Evolutionary conservation across 2,329 filamentous ascomycete species (phyloP), one percentile per base, ranked within the genome.

Genomic region (Botryotinia convoluta): DNA sequence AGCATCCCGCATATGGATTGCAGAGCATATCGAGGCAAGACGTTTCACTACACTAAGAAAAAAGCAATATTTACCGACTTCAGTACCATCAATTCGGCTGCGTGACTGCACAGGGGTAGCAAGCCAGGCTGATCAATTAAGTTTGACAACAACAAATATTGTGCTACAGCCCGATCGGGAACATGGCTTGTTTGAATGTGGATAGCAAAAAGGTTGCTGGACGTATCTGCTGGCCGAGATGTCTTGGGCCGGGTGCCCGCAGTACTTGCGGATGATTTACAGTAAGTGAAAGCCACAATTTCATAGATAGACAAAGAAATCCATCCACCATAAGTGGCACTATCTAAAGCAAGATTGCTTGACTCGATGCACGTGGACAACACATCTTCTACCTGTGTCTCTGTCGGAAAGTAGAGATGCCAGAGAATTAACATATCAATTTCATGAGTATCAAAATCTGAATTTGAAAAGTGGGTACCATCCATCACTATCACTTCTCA

Each of bases 331-430:
- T 45, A 74, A 73, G 69, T 59, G 71, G 64, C 63, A 74, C 63
- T 72, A 61, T 64, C 72, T 72, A 76, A 71, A 81, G 72, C 75
- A 74, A 77, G 72, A 60, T 83, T 82, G 80, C 82, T 84, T 84
- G 86, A 88, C 86, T 87, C 86, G 86, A 85, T 85, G 86, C 85
- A 87, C 84, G 84, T 87, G 85, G 84, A 83, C 78, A 79, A 77
- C 59, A 77, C 73, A 74, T 61, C 59, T 65, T 39, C 48, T 39
- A 69, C 9, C 61, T 57, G 42, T 60, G 63, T 74, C 35, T 67
- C 61, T 57, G 42, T 63, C 65, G 69, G 70, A 74, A 74, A 35
- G 39, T 42, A 59, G 37, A 67, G 32, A 45, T 57, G 45, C 54
- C 60, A 39, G 45, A 67, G 35, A 57, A 59, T 29, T 29, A 60